A percentile compares a stretch with the other conserved stretches of the same genome.
Conservation (phyloP, 441 rosid genomes). For the Erodium moschatum region DNA sequence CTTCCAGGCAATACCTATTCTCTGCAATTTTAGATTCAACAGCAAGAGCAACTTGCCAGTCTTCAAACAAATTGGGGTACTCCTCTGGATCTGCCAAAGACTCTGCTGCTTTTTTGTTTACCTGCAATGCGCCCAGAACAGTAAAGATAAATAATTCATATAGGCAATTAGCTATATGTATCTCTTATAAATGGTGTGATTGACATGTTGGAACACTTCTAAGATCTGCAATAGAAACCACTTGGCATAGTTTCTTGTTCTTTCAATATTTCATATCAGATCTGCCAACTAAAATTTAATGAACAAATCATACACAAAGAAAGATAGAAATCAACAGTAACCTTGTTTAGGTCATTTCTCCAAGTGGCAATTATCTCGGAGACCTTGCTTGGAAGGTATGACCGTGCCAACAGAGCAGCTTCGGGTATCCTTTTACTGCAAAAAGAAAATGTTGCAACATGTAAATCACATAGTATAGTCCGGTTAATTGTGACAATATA, state of each 20-base stretch:
- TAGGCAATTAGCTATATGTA: neutral
- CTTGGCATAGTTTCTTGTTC: neutral
- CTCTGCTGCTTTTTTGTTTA: conserved; percentile 95
- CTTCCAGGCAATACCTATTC: conserved; percentile 45
- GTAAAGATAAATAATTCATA: conserved; percentile 5
- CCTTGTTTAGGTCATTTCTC: conserved; percentile 92
- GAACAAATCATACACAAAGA: neutral
- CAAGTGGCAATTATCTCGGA: conserved; percentile 81
- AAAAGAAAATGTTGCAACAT: conserved; percentile 29
- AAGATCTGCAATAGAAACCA: neutral
- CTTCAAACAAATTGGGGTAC: conserved; percentile 92
- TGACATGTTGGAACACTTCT: neutral
- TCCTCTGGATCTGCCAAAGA: conserved; percentile 97
- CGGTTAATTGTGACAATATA: conserved; percentile 15
- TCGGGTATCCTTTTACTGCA: conserved; percentile 97
- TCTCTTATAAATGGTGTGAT: neutral
- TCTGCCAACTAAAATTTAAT: neutral
- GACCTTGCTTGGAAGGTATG: conserved; percentile 94
- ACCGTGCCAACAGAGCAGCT: conserved; percentile 96
- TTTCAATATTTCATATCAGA: neutral
- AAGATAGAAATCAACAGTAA: conserved; percentile 24
- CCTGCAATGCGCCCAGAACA: conserved; percentile 31
- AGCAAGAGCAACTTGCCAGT: conserved; percentile 85
- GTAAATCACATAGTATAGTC: conserved; percentile 13
- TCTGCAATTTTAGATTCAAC: conserved; percentile 67